phyloP scores from a whole-genome alignment of 2,329 filamentous ascomycete genomes.

The Pseudocercospora vitis region DNA sequence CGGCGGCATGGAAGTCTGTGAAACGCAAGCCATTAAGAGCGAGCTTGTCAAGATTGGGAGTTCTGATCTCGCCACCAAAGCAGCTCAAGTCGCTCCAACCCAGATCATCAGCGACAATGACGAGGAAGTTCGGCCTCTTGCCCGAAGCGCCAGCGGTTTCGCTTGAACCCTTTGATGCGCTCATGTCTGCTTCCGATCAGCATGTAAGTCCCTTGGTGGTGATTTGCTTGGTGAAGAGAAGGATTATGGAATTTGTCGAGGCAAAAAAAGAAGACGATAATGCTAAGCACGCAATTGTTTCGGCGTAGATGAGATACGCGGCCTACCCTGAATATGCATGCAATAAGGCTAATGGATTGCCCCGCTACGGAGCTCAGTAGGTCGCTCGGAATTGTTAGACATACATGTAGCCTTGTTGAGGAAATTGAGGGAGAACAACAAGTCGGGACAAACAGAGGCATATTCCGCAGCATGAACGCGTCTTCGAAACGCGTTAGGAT shows the following conservation, averaged over 20 bases:
- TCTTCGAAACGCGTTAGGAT: neutral
- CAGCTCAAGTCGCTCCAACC: conserved; percentile 54
- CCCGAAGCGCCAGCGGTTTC: conserved; percentile 30
- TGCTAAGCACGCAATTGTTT: conserved; percentile 2
- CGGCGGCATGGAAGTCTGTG: conserved; percentile 65
- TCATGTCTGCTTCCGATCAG: conserved; percentile 33
- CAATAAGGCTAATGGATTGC: no score
- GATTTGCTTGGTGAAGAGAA: neutral
- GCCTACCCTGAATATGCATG: neutral
- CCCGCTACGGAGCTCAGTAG: neutral
- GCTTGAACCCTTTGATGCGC: conserved; percentile 34
- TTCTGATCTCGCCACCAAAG: conserved; percentile 62
- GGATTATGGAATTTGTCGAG: neutral
- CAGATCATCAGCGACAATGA: conserved; percentile 44
- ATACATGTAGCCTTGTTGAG: neutral
- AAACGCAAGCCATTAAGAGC: conserved; percentile 54
- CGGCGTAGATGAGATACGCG: conserved; percentile 3
- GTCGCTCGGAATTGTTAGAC: neutral
- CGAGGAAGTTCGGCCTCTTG: conserved; percentile 60
- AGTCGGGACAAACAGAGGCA: no score
- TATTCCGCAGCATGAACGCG: no score
- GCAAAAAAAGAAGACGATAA: neutral
- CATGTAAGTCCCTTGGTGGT: conserved; percentile 21
- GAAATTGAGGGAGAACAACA: no score
- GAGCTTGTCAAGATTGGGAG: conserved; percentile 58